Percentiles rank a stretch among this genome's conserved stretches.
These are phyloP conservation scores for Saccharomycopsis oosterbeekiorum DNA, from an alignment of 805 yeast species.

Conservation along the genomic window DNA sequence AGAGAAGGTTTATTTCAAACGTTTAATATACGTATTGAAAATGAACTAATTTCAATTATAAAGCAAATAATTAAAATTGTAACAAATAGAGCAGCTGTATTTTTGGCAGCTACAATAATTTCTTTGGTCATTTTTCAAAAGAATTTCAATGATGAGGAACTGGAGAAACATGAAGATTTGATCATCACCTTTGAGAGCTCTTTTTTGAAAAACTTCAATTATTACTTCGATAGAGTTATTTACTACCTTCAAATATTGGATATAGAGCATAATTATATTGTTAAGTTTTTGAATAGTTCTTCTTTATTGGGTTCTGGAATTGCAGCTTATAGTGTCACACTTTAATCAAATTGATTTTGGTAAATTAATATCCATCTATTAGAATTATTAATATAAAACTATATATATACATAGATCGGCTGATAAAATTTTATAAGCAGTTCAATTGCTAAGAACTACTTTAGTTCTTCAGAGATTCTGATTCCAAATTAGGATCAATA, in stretches of 20 bases:
- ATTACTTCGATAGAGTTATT: constrained; percentile 16
- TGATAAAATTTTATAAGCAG: not conserved
- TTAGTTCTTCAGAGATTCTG: not conserved
- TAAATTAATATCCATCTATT: no score
- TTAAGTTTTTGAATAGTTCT: not conserved
- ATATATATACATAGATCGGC: not conserved
- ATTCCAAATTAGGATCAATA: not conserved
- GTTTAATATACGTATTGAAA: not conserved
- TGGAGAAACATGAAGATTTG: constrained; percentile 7
- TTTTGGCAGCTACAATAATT: constrained; percentile 5
- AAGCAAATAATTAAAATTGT: not conserved
- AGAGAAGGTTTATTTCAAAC: not conserved
- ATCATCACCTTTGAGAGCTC: constrained; percentile 14
- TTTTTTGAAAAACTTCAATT: constrained; percentile 17
- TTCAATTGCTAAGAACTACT: not conserved
- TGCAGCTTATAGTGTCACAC: not conserved
- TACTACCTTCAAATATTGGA: not conserved
- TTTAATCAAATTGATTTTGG: not conserved
- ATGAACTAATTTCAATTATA: not conserved
- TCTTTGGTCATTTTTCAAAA: constrained; percentile 4
- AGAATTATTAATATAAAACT: not conserved
- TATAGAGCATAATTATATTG: not conserved
- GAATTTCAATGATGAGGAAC: constrained; percentile 15
- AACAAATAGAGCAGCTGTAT: constrained; percentile 3
- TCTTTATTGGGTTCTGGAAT: not conserved